Base-by-base conservation (phyloP, 1,284 basidiomycete species). In the Heliocybe sulcata region DNA sequence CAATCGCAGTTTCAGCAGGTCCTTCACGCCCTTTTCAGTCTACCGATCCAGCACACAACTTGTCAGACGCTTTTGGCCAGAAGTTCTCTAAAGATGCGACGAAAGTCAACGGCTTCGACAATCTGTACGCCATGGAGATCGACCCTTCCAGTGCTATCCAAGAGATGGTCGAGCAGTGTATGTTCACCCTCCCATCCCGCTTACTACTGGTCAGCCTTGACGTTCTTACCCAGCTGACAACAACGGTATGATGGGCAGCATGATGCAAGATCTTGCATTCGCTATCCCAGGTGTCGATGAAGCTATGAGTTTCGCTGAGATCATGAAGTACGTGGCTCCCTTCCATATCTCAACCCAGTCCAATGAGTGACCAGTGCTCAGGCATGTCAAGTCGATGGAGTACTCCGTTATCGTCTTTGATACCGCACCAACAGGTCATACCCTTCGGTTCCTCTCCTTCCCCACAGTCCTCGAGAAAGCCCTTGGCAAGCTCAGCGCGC, bases 361-460 rank as follows among this genome's bases (percentile, higher is more conserved):
- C 12, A 20, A 31, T 54, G 26, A 54, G 26, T 45, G 29, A 27
- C 25, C 26, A 42, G 16, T 35, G 19, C 47, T 1, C 61, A 96
- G 93, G 67, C 95, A 98, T 70, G 97, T 99, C 72, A 98, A 99
- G 74, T 97, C 93, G n/a, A 98, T 99, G 96, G 87, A 98, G 73
- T 99, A 97, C 76, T 95, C 93, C 22, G 93, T 97, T 56, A 98
- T 99, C 66, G 95, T 99, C 26, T 99, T 99, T 66, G 96, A 99
- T 69, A 99, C 96, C 0, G 96, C 96, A 35, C 96, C 96, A 1
- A 99, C 96, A 6, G 97, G 96, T 2, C 96, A 99, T 72, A 99
- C 96, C 0, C 80, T 99, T 3, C 93, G 96, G 35, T 99, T 99
- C 80, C 79, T 99, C 47, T 97, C 94, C 14, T 99, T 99, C 83